These are phyloP conservation scores for Dryas integrifolia DNA, from an alignment of 331 rosid genomes.

Conservation along the genomic window DNA sequence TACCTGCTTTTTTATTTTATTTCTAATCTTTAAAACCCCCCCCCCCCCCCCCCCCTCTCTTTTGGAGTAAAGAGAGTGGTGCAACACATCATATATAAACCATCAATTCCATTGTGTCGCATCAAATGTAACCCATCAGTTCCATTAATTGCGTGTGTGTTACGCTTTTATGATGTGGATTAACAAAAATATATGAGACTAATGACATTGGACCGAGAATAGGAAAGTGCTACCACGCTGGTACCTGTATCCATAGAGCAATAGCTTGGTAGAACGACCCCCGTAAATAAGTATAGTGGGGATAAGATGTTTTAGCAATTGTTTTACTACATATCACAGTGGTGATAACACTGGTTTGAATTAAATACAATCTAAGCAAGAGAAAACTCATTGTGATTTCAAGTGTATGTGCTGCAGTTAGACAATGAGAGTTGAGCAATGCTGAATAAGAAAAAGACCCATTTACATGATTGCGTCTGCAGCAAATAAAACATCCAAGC, in stretches of 20 bases:
- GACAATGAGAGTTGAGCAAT: constrained; percentile 7
- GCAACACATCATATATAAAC: no score
- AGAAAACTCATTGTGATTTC: neutral
- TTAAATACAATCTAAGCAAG: neutral
- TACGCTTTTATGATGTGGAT: neutral
- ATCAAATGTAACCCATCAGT: neutral
- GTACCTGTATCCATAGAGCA: no score
- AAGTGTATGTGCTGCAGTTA: neutral
- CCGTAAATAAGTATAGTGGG: no score
- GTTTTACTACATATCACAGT: no score
- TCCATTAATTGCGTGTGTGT: neutral
- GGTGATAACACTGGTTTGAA: neutral
- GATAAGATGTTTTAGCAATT: no score
- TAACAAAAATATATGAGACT: neutral
- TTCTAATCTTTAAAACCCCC: no score
- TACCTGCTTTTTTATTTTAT: no score
- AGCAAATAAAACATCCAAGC: neutral
- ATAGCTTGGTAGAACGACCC: no score
- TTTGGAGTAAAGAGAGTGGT: no score
- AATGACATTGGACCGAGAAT: neutral
- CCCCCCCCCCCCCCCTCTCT: no score
- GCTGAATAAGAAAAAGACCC: neutral
- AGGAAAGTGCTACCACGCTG: no score
- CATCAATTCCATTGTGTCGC: no score
- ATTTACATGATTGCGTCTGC: neutral